Evolutionary conservation across 163 green algal genomes (phyloP), one percentile per base, ranked within the genome.

Genomic region (Volvox carteri): DNA sequence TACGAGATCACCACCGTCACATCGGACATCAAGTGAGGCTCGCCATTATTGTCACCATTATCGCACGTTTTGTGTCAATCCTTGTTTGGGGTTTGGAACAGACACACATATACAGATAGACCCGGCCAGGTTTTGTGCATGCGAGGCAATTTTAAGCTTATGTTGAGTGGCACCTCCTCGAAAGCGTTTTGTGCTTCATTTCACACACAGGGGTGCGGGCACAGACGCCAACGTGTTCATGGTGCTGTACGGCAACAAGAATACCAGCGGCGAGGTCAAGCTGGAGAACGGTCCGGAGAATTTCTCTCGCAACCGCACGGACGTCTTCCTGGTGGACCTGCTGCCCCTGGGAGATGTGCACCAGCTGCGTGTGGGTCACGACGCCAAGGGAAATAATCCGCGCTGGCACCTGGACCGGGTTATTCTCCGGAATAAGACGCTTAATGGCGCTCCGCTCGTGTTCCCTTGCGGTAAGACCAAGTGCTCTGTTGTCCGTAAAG

Each of bases 351-450:
- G 92, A 16, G 50, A 86, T n/a, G 25, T 96, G 23, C 28, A 88
- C 42, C 52, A 70, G 25, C n/a, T 94, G 60, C 83, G 91, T 39
- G 90, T 96, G 35, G 92, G 92, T 9, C 93, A 96, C 72, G 88
- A 96, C 80, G 90, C 75, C 48, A 91, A 92, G 48, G 86, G 90
- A 60, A 92, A 60, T 39, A 65, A 60, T 30, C 90, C 92, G 21
- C 85, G 90, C 30, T 95, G 93, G 94, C 90, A 94, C 87, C 84
- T 95, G 68, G 83, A 91, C 50, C 72, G 65, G 1, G 87, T 94
- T 11, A 83, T 93, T 21, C 67, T 92, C 1, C 60, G 46, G 42
- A 91, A 92, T 70, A 92, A 90, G 76, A 83, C 78, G 23, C 52
- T 44, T 28, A 86, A 86, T 18, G 52, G 37, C 4, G 41, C 72